Base-by-base conservation (phyloP, 805 yeast genomes). In the Hanseniaspora taiwanica region DNA sequence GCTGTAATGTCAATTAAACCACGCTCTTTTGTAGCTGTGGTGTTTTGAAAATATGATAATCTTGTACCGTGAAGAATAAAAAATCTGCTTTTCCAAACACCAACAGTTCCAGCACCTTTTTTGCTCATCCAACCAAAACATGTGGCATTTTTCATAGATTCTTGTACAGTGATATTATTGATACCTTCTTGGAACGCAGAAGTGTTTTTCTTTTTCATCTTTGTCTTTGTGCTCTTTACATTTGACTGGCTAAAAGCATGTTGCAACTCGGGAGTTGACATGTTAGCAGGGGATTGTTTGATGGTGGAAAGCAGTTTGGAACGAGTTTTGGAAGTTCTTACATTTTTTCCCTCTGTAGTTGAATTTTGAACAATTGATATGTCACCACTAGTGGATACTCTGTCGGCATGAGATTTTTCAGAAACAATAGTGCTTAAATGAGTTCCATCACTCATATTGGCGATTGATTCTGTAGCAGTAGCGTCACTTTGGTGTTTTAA, bases 1-100 rank as follows among this genome's bases (percentile, higher is more conserved):
- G 96, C 85, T 0, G 96, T 91, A 42, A 91, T 86, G 59, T 91
- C 99, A 46, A 91, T 91, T 40, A 91, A 64, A 0, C 99, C 99
- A 50, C 81, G 78, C 56, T 91, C 99, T 46, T 76, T 72, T 29
- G 73, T 72, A 59, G 91, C 99, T 40, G 74, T 74, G 49, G 82
- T 66, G 13, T 80, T 73, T 0, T 81, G 69, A 57, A 84, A 91
- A 58, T 91, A 91, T 4, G 96, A 85, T 42, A 91, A 62, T 49
- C 99, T 68, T 0, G 98, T 91, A 2, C 94, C 95, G 61, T 91
- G 95, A 27, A 91, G 65, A 0, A 89, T 77, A 55, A 87, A 87
- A 43, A 63, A 71, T 39, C 98, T 72, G 42, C 79, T 78, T 51
- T 87, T 81, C 97, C 98, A 91, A 14, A 85, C 74, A n/a, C 87